Base-by-base conservation (phyloP, 495 filamentous ascomycete species). In the Penicillium canescens region DNA sequence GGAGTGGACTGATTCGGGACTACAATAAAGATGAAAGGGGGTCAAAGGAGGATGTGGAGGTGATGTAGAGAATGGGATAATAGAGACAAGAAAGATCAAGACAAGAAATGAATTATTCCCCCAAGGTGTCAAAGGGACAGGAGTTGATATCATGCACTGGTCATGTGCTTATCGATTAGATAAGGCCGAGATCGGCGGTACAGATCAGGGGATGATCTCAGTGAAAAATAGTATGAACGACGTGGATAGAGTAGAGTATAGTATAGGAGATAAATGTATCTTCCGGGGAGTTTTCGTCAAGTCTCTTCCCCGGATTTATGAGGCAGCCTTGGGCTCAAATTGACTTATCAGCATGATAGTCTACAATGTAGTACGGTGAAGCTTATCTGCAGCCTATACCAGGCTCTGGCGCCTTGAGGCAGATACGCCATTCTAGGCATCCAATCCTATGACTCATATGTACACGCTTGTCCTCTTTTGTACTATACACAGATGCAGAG, bases 121-220 rank as follows among this genome's bases (percentile, higher is more conserved):
- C 28, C 28, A 31, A 4, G 28, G 28, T 31, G 28, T 31, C 28
- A 31, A 31, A 31, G 31, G 33, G 47, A 23, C n/a, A 46, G 31
- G 44, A 38, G 24, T 42, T 23, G 28, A 36, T 9, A 43, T 26
- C 20, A 37, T 20, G 36, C 23, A 38, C 50, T 20, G 46, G 46
- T 55, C 43, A 52, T 50, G 46, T 44, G 44, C 52, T 56, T 65
- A 57, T 60, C 57, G 62, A 62, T 60, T 62, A 65, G 62, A 62
- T 65, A 62, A 61, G 59, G 18, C 50, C 43, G 37, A 60, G 44
- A 57, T 57, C 57, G 57, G 50, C 42, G 41, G 24, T 28, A 34
- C 31, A 48, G 46, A 38, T 49, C 36, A 31, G 28, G 34, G 16
- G 38, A 18, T 14, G 28, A 50, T 50, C 48, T 50, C 18, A 42